phyloP scores from a whole-genome alignment of 1,139 yeast species.

The Candida mesenterica region DNA sequence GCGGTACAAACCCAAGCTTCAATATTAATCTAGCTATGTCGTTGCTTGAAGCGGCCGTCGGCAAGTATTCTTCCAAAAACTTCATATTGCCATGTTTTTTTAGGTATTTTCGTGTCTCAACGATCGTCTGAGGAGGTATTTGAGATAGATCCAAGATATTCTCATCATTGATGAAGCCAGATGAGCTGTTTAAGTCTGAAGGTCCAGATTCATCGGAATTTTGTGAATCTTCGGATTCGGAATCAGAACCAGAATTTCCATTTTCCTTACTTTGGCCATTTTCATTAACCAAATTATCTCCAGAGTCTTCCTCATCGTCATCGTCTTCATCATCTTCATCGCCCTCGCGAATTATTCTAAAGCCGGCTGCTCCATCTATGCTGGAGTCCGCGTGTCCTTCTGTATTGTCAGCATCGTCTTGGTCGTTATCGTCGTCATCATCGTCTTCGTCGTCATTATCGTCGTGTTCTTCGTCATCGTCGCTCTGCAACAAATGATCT shows the following conservation, averaged over 20 bases:
- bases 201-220: conserved; percentile 1
- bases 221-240: conserved; percentile 3
- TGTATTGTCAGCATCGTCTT: neutral
- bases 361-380: neutral
- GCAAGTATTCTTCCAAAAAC: conserved; percentile 60
- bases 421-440: conserved; percentile 3
- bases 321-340: conserved; percentile 5
- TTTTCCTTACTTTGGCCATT: conserved; percentile 3
- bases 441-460: conserved; percentile 4
- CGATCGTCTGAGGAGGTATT: conserved; percentile 18
- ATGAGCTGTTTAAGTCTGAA: neutral
- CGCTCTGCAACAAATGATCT: conserved; percentile 9
- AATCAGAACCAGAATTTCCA: conserved; percentile 3
- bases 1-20: conserved; percentile 53
- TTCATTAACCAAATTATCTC: conserved; percentile 3
- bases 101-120: conserved; percentile 54
- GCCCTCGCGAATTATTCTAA: neutral
- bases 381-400: neutral
- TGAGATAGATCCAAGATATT: conserved; percentile 7
- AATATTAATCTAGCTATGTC: conserved; percentile 51
- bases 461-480: conserved; percentile 6
- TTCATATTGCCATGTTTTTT: conserved; percentile 59
- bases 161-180: neutral
- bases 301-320: conserved; percentile 3
- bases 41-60: conserved; percentile 54